Evolutionary conservation across 177 flowering plant species (phyloP).

Genomic region (Vitis hybrid): DNA sequence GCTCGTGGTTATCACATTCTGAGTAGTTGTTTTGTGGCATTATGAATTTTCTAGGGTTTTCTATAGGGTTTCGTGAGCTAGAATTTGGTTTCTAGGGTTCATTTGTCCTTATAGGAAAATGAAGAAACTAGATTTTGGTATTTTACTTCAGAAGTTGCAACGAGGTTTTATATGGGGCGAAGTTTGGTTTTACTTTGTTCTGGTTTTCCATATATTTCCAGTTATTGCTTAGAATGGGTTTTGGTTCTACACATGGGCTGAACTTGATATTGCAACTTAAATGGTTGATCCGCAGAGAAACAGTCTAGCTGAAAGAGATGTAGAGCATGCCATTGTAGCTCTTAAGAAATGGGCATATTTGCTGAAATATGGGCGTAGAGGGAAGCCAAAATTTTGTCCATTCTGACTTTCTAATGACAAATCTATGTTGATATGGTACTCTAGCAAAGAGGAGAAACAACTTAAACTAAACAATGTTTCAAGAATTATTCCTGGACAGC

Average conservation of each 20-base stretch:
- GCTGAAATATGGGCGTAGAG: too few relatives aligned
- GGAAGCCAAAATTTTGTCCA: too few relatives aligned
- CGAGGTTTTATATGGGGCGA: slow-evolving; percentile 12
- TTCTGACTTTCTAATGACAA: too few relatives aligned
- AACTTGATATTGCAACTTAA: slow-evolving; percentile 36
- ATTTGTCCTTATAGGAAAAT: slow-evolving; percentile 6
- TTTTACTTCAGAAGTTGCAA: not conserved
- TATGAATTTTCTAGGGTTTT: slow-evolving; percentile 2
- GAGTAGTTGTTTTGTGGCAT: not conserved
- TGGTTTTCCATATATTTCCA: slow-evolving; percentile 1
- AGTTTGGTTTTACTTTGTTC: slow-evolving; percentile 9
- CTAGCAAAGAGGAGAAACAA: too few relatives aligned
- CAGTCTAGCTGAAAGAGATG: slow-evolving; percentile 43
- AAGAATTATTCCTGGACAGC: too few relatives aligned
- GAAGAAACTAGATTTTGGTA: not conserved
- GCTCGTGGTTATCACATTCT: not conserved
- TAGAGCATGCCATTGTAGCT: slow-evolving; percentile 35
- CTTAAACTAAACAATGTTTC: too few relatives aligned
- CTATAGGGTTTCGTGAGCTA: not conserved
- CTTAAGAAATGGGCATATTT: too few relatives aligned
- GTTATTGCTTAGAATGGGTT: slow-evolving; percentile 39
- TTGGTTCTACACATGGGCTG: slow-evolving; percentile 17
- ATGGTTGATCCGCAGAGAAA: slow-evolving; percentile 54
- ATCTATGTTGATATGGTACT: too few relatives aligned
- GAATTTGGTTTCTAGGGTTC: not conserved